phyloP scores from a whole-genome alignment of 805 yeast genomes.

The Candida xiaguanensis region DNA sequence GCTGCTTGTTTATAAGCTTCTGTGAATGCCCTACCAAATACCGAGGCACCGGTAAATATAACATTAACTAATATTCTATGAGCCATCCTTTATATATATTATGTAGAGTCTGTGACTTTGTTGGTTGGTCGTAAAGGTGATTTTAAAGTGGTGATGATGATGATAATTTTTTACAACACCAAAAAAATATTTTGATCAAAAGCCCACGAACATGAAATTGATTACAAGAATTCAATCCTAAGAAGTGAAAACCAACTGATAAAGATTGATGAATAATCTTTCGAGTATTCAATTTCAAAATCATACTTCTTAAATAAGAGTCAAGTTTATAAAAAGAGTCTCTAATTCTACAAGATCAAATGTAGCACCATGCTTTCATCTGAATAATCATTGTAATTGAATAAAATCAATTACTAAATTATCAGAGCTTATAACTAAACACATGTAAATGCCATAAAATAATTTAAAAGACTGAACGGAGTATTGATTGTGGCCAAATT shows the following conservation, averaged over 20 bases:
- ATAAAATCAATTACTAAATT: slow-evolving; percentile 11
- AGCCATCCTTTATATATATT: slow-evolving; percentile 48
- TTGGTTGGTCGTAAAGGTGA: not conserved
- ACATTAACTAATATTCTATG: slow-evolving; percentile 89
- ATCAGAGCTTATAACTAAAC: slow-evolving; percentile 29
- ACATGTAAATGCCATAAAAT: slow-evolving; percentile 15
- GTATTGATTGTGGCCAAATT: slow-evolving; percentile 66
- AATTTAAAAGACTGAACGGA: slow-evolving; percentile 76
- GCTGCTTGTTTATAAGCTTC: slow-evolving; percentile 98
- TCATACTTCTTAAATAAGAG: no score
- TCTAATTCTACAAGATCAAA: slow-evolving; percentile 9
- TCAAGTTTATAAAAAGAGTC: not conserved
- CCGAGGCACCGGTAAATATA: slow-evolving; percentile 90
- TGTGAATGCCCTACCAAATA: slow-evolving; percentile 93
- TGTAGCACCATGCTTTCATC: slow-evolving; percentile 55
- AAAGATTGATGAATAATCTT: no score
- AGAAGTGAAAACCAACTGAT: no score
- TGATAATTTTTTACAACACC: not conserved
- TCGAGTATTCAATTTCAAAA: no score
- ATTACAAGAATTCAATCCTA: no score
- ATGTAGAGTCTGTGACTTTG: not conserved
- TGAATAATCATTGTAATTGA: slow-evolving; percentile 24
- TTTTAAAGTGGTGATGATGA: not conserved
- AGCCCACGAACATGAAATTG: not conserved
- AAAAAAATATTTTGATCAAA: not conserved